These are phyloP conservation scores for Dendrobium officinale DNA, from an alignment of 106 monocot species.

Conservation along the genomic window DNA sequence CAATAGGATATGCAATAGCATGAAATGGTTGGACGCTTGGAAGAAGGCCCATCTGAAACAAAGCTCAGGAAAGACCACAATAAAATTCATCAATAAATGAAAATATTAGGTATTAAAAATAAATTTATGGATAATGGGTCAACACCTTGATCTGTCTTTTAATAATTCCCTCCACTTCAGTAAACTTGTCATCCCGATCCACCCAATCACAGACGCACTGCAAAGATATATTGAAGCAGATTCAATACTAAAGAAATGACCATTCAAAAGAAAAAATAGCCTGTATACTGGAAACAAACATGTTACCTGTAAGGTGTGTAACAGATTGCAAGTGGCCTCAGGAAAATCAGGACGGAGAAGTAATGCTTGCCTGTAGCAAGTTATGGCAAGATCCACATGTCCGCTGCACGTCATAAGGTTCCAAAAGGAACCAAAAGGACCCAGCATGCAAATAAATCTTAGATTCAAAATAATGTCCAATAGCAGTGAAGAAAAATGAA, in stretches of 20 bases:
- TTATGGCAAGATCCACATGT: slow-evolving; percentile 79
- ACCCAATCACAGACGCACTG: slow-evolving; percentile 98
- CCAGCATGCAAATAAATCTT: not conserved
- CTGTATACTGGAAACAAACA: not conserved
- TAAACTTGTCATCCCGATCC: slow-evolving; percentile 64
- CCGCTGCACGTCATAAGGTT: slow-evolving; percentile 43
- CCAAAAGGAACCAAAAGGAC: not conserved
- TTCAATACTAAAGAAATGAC: not conserved
- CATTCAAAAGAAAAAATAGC: not conserved
- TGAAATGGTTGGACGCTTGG: slow-evolving; percentile 99
- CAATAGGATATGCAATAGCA: slow-evolving; percentile 98
- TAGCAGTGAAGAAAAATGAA: not conserved
- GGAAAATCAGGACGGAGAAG: slow-evolving; percentile 81
- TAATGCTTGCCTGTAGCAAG: slow-evolving; percentile 83
- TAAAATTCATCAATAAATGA: not conserved
- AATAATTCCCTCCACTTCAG: slow-evolving; percentile 88
- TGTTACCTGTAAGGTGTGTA: slow-evolving; percentile 88
- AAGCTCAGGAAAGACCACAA: not conserved
- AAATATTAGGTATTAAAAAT: not conserved
- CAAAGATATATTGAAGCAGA: slow-evolving; percentile 4
- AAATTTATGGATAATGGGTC: not conserved
- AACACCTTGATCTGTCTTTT: slow-evolving; percentile 88
- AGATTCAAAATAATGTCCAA: not conserved
- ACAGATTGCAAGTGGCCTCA: slow-evolving; percentile 91
- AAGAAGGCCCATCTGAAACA: slow-evolving; percentile 55